These are phyloP conservation scores for Apiospora sp. DNA, from an alignment of 2,329 filamentous ascomycete species.

Conservation along the genomic window DNA sequence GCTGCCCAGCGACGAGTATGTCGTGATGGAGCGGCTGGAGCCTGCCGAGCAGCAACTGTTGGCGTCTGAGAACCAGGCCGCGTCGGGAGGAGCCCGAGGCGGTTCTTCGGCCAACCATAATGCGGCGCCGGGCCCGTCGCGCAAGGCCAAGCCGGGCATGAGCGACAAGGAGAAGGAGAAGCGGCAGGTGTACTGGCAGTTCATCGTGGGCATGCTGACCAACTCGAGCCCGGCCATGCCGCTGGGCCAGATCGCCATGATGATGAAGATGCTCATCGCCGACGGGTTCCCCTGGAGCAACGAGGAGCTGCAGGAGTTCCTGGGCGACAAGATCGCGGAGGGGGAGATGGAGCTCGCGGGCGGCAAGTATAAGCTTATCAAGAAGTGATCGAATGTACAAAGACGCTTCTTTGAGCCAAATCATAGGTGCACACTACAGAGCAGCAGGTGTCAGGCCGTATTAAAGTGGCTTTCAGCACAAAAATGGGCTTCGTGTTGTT, in stretches of 20 bases:
- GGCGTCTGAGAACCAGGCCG: slow-evolving; percentile 15
- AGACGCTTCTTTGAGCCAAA: background rate
- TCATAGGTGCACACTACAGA: background rate
- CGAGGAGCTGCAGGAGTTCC: slow-evolving; percentile 84
- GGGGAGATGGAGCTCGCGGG: slow-evolving; percentile 74
- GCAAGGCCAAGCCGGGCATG: slow-evolving; percentile 58
- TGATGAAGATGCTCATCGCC: slow-evolving; percentile 91
- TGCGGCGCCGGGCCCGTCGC: slow-evolving; percentile 49
- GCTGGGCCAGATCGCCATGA: slow-evolving; percentile 83
- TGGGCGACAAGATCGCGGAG: slow-evolving; percentile 78
- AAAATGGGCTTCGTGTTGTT: background rate
- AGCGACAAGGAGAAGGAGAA: slow-evolving; percentile 70
- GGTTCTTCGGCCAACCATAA: slow-evolving; percentile 36
- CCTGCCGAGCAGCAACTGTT: slow-evolving; percentile 42
- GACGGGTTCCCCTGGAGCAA: slow-evolving; percentile 90
- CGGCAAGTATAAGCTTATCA: slow-evolving; percentile 73
- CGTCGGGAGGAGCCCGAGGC: slow-evolving; percentile 31
- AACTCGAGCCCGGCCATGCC: slow-evolving; percentile 86
- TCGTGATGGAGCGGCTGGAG: slow-evolving; percentile 72
- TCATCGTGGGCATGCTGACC: slow-evolving; percentile 93
- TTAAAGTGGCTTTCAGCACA: too few species aligned
- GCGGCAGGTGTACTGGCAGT: slow-evolving; percentile 81
- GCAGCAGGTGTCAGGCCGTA: background rate
- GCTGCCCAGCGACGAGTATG: slow-evolving; percentile 61
- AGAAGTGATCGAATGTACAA: slow-evolving; percentile 52